Evolutionary conservation across 164 flowering plant species (phyloP), one percentile per base, ranked within the genome.

Genomic region (Annona cherimola): DNA sequence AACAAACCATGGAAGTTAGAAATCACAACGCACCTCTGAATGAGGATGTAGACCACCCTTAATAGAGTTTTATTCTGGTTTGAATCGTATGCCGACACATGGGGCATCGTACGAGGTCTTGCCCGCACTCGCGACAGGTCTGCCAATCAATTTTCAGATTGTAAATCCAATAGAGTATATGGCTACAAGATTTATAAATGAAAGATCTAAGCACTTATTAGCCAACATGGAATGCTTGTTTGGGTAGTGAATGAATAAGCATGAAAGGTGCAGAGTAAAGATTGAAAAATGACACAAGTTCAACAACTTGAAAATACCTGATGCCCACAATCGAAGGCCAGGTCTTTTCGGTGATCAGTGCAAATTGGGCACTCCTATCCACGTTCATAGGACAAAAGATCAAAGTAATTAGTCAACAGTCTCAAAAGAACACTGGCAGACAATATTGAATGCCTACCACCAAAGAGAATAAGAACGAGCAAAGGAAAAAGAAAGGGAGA

Each of bases 321-420:
- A 79, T 87, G 90, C 46, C 90, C 90, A 62, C 90, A 87, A 64
- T 87, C 88, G 69, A 85, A 87, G 2, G 88, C 88, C 87, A 85
- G 84, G 68, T 87, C 78, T 76, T 83, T 87, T 2, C 80, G 67
- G 55, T 73, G 66, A 43, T 80, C 73, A 35, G 85, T 73, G 81
- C 94, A 90, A 63, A 92, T 84, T 63, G 90, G 90, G 61, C 93
- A 89, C 57, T 83, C 74, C 95, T 92, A 86, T 39, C 4, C 67
- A 63, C 1, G 14, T 63, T 4, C 67, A 63, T 61, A 19, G 67
- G 16, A 63, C 57, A 50, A 50, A 50, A 50, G 57, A 50, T 50
- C 9, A 50, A 50, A 50, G 9, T 16, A 50, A 50, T 50, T 16
- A 50, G 14, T 50, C 14, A 50, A 50, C 57, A 11, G 14, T 50